These are phyloP conservation scores for Mrakia frigida DNA, from an alignment of 768 basidiomycete genomes.

Conservation along the genomic window DNA sequence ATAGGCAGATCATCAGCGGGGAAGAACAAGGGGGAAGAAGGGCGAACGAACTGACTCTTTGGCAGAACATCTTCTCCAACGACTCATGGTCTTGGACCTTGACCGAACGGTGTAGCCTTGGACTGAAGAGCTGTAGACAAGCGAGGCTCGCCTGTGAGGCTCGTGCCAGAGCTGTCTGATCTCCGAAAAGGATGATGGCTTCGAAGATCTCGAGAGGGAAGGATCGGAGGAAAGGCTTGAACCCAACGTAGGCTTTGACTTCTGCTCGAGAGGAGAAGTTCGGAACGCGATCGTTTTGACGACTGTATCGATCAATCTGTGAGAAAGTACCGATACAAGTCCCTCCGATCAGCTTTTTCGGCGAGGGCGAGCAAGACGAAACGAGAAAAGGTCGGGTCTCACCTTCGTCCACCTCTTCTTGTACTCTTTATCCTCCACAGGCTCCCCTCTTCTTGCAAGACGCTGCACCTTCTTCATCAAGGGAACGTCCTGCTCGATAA, in stretches of 20 bases:
- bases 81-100: too few species aligned
- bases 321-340: too few species aligned
- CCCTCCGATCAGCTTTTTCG: too few species aligned
- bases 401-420: not conserved
- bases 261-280: too few species aligned
- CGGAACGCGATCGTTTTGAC: too few species aligned
- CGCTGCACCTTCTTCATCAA: not conserved
- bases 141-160: not conserved
- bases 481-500: not conserved
- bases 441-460: too few species aligned
- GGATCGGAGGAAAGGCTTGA: not conserved
- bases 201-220: slow-evolving; percentile 7
- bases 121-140: not conserved
- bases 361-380: not conserved
- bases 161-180: not conserved
- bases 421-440: too few species aligned
- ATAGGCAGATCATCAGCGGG: too few species aligned
- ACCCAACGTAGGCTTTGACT: not conserved
- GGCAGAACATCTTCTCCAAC: too few species aligned
- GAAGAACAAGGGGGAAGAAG: too few species aligned
- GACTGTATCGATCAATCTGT: too few species aligned
- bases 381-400: not conserved
- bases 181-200: not conserved
- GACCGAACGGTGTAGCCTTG: not conserved
- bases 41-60: too few species aligned